These are phyloP conservation scores for Neonectria sp. DNA, from an alignment of 2,329 filamentous ascomycete genomes.

Conservation along the genomic window DNA sequence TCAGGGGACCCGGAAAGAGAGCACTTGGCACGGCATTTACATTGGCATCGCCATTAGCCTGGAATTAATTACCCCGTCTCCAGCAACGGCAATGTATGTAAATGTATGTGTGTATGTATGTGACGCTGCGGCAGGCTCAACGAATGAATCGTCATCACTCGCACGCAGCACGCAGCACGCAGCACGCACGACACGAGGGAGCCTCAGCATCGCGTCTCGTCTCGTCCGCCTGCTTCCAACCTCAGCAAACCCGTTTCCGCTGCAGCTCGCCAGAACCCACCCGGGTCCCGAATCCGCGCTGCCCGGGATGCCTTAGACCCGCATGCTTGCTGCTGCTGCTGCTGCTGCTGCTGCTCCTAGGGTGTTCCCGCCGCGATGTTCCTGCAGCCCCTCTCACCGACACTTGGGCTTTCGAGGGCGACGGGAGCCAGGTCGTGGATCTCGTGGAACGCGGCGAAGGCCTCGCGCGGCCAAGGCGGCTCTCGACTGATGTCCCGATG, in stretches of 20 bases:
- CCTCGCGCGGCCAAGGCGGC: slow-evolving; percentile 21
- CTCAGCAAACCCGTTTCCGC: slow-evolving; percentile 1
- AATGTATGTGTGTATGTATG: neutral
- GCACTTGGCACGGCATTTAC: neutral
- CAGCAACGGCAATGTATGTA: neutral
- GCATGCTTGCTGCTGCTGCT: neutral
- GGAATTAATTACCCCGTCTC: neutral
- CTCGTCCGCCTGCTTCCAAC: neutral
- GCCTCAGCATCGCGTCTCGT: neutral
- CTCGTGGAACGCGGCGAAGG: slow-evolving; percentile 17
- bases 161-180: neutral
- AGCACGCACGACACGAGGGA: neutral
- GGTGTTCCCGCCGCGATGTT: slow-evolving; percentile 44
- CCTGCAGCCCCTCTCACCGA: slow-evolving; percentile 49
- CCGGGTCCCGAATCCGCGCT: slow-evolving; percentile 40
- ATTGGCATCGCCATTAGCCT: neutral
- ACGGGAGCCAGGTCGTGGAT: slow-evolving; percentile 8
- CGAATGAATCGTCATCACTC: neutral
- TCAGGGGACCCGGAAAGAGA: slow-evolving; percentile 19
- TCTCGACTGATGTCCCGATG: slow-evolving; percentile 13
- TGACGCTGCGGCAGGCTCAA: slow-evolving; percentile 2
- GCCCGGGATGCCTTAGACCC: slow-evolving; percentile 34
- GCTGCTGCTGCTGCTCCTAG: slow-evolving; percentile 31
- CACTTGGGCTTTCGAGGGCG: slow-evolving; percentile 26
- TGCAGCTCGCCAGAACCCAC: slow-evolving; percentile 19